Evolutionary conservation across 2,329 filamentous ascomycete species (phyloP), one percentile per base, ranked within the genome.

Genomic region (Colletotrichum lupini): DNA sequence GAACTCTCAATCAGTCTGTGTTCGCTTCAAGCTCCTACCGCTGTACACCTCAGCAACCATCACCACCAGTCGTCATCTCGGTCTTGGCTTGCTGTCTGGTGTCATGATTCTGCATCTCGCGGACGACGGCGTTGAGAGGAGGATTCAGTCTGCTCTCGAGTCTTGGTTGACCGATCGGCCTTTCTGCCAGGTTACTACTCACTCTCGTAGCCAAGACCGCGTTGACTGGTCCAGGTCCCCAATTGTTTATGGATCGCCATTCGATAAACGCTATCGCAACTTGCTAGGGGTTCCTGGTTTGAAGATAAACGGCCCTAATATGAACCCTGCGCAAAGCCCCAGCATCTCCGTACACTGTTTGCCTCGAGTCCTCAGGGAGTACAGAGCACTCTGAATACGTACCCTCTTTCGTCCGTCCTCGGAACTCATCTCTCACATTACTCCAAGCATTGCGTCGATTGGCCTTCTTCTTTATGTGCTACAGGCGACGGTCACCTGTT

Each of bases 291-390:
- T 16, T 73, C 59, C 67, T 59, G 59, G 66, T 35, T 28, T 32
- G 26, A 35, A 46, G 61, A 70, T 60, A 70, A 66, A 73, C 71
- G 67, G 71, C 60, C 67, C 71, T 70, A 73, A 70, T 70, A 46
- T 70, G 67, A 67, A 73, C 67, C 67, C 60, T 66, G 60, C 60
- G 61, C 67, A 32, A 53, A 55, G 46, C 46, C 14, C 46, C 52
- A 52, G 52, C 42, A 42, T 42, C 32, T 35, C 32, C 32, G 32
- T 42, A 42, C 16, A 57, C 69, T 26, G 46, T 37, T 62, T 22
- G 24, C 28, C 49, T 52, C 61, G 68, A 67, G 37, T 19, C 56
- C 35, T 60, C 62, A 30, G 19, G 46, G 11, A 35, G 32, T 35
- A n/a, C 42, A 22, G 42, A 49, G 42, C 9, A 49, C 42, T 22